Evolutionary conservation across 345 rosid genomes (phyloP), one percentile per base, ranked within the genome.

Genomic region (Gossypioides kirkii): DNA sequence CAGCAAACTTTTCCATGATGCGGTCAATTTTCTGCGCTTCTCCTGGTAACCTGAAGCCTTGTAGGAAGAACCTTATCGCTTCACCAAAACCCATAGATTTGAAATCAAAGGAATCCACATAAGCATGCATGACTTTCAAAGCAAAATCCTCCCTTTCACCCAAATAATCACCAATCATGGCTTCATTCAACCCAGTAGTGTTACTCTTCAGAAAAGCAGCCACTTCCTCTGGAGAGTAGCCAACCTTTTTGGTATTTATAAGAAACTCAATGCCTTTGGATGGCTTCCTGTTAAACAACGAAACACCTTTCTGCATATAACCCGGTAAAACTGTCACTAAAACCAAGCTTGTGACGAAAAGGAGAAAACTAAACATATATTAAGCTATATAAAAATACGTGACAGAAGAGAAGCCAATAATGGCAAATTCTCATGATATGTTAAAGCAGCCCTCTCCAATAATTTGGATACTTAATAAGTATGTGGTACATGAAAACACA

Each of bases 21-120:
- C 98, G 97, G 80, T 92, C 98, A 85, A 94, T 92, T 85, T 94
- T 94, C 86, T 94, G 98, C 12, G 98, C 98, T 83, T 94, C 98
- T 77, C 97, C 97, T 23, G 98, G 98, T 71, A 94, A 84, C 83
- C 92, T 89, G 78, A 94, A 94, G 75, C 98, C 97, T 36, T 86
- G 82, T 53, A 94, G 82, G 87, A 94, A 92, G 86, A 89, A 94
- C 87, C 98, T 90, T 85, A 94, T 85, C 25, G 97, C 86, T 80
- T 88, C 96, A 69, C 94, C 98, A 88, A 92, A 94, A 82, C 84
- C 86, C 87, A 87, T 90, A 55, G 77, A 89, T 82, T 89, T 86
- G 82, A 94, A 94, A 82, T 94, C 85, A 71, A 94, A 89, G 6
- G 98, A 90, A 76, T 94, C 98, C 7, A 92, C 97, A 82, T 92